A percentile compares a stretch with the other conserved stretches of the same genome.
Conservation (phyloP, 495 filamentous ascomycete genomes). For the Penicillium roqueforti region DNA sequence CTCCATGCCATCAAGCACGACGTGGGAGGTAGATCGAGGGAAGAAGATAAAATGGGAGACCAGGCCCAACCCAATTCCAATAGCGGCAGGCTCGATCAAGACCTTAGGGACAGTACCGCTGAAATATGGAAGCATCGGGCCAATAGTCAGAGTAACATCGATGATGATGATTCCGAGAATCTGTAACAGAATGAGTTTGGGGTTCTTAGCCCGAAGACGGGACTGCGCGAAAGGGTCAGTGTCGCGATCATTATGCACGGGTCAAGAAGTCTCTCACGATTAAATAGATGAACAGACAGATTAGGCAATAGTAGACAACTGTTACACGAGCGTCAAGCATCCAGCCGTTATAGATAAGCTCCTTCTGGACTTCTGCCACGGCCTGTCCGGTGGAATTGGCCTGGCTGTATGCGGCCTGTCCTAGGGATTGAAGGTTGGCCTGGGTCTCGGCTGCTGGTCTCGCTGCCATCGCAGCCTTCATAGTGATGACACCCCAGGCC, state of each 20-base stretch:
- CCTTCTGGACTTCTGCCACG: constrained; percentile 18
- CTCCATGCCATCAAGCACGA: constrained; percentile 34
- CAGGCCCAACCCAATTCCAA: constrained; percentile 38
- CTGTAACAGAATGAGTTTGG: constrained; percentile 31
- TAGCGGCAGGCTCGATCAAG: constrained; percentile 33
- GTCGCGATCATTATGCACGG: not conserved
- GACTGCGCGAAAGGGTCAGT: constrained; percentile 17
- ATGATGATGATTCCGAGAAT: constrained; percentile 39
- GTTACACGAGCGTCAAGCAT: constrained; percentile 43
- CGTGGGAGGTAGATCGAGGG: constrained; percentile 37
- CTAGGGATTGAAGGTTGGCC: constrained; percentile 27
- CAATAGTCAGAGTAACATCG: constrained; percentile 34
- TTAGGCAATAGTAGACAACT: constrained; percentile 31
- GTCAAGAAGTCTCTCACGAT: constrained; percentile 18
- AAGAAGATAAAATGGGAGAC: constrained; percentile 39
- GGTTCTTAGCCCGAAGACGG: constrained; percentile 37
- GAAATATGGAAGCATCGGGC: constrained; percentile 35
- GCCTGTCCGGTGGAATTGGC: constrained; percentile 35
- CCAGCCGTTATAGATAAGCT: constrained; percentile 32
- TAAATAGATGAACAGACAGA: constrained; percentile 37
- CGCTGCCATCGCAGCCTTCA: constrained; percentile 39
- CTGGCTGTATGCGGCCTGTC: constrained; percentile 26
- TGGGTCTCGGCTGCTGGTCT: constrained; percentile 35
- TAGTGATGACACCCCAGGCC: constrained; percentile 41
- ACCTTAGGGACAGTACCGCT: constrained; percentile 35